Base-by-base conservation (phyloP, 208 protist genomes). In the Trypanosoma caninum region DNA sequence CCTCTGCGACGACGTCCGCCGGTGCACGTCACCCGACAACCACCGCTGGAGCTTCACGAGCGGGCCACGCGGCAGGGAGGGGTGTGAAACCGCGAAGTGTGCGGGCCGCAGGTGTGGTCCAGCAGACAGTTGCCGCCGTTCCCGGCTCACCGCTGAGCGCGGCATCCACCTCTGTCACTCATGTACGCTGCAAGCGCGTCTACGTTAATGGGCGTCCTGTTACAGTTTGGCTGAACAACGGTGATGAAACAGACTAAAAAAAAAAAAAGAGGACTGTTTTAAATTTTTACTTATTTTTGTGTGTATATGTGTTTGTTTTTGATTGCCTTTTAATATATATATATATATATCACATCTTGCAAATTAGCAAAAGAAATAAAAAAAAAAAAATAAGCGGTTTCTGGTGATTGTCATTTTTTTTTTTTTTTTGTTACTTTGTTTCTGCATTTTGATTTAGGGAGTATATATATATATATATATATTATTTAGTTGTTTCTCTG, bases 181-280 rank as follows among this genome's bases (percentile, higher is more conserved):
- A 55, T 42, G 56, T 64, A 5, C 31, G 45, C 18, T 71, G 65
- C 33, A 71, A 64, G 40, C 55, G 65, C 22, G 65, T 64, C 9
- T 64, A 71, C 22, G 65, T 71, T 7, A 71, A 71, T 41, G 65
- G 65, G 16, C 55, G 65, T 13, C 65, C 65, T 37, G 56, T 71
- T 18, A 71, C 50, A 46, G 65, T 71, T 10, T 71, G 53, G 44
- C 42, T 69, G 30, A 77, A 72, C 22, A 55, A 65, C 2, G 54
- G 59, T 3, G 54, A 31, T 13, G 16, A 64, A 20, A n/a, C 30
- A 35, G 6, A 51, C 25, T 56, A 35, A n/a, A 59, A 0, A 57
- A 33, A 33, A 55, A 51, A 18, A 51, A 11, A 16, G 37, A 9
- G 45, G 54, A 57, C 45, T 50, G 37, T 35, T 57, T 50, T 27